Evolutionary conservation across 2,329 filamentous ascomycete species (phyloP).

Genomic region (Talaromyces rugulosus): DNA sequence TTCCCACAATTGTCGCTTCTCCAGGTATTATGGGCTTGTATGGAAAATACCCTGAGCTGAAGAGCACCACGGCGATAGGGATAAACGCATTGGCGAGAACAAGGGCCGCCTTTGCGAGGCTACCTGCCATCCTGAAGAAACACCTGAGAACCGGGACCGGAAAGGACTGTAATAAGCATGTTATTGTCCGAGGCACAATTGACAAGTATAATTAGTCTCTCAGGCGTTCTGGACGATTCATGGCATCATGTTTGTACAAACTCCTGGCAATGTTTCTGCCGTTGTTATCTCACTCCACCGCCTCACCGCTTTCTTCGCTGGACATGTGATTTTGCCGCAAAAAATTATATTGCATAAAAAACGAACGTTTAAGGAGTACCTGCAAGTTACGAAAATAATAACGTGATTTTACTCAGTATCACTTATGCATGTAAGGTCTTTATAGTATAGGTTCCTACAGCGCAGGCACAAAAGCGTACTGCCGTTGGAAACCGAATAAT

Average conservation of each 20-base stretch:
- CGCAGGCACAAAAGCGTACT: background rate
- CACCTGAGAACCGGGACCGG: background rate
- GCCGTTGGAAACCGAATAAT: background rate
- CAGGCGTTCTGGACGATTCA: background rate
- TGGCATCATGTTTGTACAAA: background rate
- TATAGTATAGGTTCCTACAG: background rate
- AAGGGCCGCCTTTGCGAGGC: slow-evolving; percentile 39
- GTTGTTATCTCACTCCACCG: background rate
- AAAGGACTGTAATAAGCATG: background rate
- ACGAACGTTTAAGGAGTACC: background rate
- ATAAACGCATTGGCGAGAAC: slow-evolving; percentile 71
- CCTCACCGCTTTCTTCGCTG: background rate
- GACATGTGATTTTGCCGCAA: background rate
- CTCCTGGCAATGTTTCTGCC: background rate
- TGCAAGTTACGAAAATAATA: background rate
- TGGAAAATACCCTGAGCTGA: slow-evolving; percentile 91
- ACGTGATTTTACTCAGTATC: background rate
- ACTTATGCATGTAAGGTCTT: background rate
- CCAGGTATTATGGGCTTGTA: slow-evolving; percentile 93
- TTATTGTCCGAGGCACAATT: background rate
- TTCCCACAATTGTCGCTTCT: slow-evolving; percentile 61
- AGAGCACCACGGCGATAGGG: slow-evolving; percentile 67
- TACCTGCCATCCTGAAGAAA: slow-evolving; percentile 5
- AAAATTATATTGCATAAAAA: background rate
- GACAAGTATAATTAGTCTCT: background rate